Percentiles rank a stretch among this genome's conserved stretches.
These are phyloP conservation scores for Talaromyces sp. DNA, from an alignment of 2,329 filamentous ascomycete genomes.

Conservation along the genomic window DNA sequence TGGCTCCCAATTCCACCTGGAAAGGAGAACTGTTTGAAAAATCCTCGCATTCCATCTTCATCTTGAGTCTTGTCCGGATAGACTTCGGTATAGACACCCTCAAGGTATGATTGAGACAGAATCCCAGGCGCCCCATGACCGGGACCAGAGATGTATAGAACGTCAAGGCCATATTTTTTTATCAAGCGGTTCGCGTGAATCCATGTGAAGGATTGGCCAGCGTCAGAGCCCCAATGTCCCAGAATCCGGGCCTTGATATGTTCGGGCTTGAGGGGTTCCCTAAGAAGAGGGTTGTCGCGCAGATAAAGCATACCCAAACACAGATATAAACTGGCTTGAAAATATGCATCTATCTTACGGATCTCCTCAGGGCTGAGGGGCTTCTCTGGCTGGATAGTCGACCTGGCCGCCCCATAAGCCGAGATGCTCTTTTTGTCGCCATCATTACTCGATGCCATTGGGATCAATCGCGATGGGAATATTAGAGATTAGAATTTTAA, in stretches of 20 bases:
- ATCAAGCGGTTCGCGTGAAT: slow-evolving; percentile 80
- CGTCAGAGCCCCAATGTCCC: slow-evolving; percentile 74
- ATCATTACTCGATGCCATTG: slow-evolving; percentile 8
- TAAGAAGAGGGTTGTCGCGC: slow-evolving; percentile 66
- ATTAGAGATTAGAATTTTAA: not conserved
- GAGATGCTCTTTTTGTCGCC: slow-evolving; percentile 54
- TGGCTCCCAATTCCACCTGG: slow-evolving; percentile 74
- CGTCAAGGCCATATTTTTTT: slow-evolving; percentile 72
- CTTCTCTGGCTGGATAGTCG: slow-evolving; percentile 54
- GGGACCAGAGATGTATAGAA: slow-evolving; percentile 70
- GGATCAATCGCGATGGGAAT: not conserved
- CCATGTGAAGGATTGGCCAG: slow-evolving; percentile 76
- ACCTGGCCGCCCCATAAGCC: slow-evolving; percentile 61
- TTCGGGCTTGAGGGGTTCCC: slow-evolving; percentile 62
- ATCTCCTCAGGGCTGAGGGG: slow-evolving; percentile 64
- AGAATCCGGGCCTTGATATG: slow-evolving; percentile 71
- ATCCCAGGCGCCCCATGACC: slow-evolving; percentile 74
- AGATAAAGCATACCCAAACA: slow-evolving; percentile 79
- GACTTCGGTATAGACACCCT: slow-evolving; percentile 72
- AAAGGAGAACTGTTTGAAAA: slow-evolving; percentile 82
- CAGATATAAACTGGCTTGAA: slow-evolving; percentile 70
- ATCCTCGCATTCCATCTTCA: slow-evolving; percentile 63
- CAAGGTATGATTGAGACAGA: slow-evolving; percentile 70
- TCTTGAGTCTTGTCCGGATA: slow-evolving; percentile 71
- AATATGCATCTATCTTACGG: slow-evolving; percentile 66